phyloP scores from a whole-genome alignment of 139 green algal genomes.

The Tetraselmis chui region DNA sequence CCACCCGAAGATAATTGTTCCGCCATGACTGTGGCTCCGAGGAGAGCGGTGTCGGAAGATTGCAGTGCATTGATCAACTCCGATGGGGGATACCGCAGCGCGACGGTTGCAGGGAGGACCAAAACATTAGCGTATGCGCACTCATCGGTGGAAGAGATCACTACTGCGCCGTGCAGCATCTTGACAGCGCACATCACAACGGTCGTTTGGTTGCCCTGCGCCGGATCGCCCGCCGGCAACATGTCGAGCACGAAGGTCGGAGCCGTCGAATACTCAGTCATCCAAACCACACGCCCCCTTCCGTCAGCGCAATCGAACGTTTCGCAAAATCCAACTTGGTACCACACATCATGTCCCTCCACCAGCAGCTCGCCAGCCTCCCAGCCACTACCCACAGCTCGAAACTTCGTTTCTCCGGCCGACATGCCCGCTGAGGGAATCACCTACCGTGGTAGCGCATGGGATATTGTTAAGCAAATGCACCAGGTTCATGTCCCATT shows the following conservation, averaged over 20 bases:
- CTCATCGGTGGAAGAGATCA: neutral
- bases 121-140: no score
- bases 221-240: neutral
- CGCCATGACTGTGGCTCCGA: neutral
- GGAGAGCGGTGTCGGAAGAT: neutral
- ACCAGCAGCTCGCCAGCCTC: no score
- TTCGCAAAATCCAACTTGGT: neutral
- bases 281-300: neutral
- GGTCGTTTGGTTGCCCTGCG: neutral
- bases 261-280: neutral
- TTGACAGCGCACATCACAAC: neutral
- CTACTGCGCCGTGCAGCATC: neutral
- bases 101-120: no score
- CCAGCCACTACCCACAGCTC: neutral
- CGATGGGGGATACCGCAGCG: no score
- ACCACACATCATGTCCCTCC: neutral
- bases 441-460: neutral
- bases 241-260: neutral
- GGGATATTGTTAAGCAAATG: neutral
- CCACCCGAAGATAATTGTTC: neutral
- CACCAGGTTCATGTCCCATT: neutral
- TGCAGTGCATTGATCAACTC: neutral
- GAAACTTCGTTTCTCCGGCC: neutral
- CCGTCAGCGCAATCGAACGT: neutral
- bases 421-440: neutral